Conservation (phyloP, 345 rosid genomes). For the Pugionium cornutum region DNA sequence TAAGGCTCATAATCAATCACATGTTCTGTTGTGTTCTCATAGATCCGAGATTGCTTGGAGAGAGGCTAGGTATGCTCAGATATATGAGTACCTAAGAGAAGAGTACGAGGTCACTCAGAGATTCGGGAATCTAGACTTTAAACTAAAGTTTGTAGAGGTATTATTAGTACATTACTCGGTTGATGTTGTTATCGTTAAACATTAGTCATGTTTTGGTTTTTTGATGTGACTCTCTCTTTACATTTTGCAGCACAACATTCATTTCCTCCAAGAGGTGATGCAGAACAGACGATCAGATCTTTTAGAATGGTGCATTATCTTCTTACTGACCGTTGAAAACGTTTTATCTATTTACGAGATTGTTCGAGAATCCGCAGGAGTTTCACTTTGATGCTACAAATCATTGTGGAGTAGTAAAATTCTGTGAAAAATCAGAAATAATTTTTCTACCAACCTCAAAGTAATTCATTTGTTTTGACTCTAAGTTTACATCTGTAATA, state of each 20-base stretch:
- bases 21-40: slow-evolving; percentile 30
- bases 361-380: slow-evolving; percentile 52
- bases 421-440: neutral
- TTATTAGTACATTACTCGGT: neutral
- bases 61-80: slow-evolving; percentile 89
- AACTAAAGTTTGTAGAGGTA: slow-evolving; percentile 92
- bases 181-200: neutral
- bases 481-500: slow-evolving; percentile 32
- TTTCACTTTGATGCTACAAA: slow-evolving; percentile 34
- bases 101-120: slow-evolving; percentile 93
- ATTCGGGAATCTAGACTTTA: slow-evolving; percentile 81
- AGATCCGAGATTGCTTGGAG: slow-evolving; percentile 99
- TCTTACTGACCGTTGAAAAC: slow-evolving; percentile 73
- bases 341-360: slow-evolving; percentile 70
- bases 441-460: slow-evolving; percentile 1
- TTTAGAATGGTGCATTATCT: slow-evolving; percentile 86
- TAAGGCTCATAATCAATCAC: neutral
- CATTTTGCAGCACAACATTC: slow-evolving; percentile 84
- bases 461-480: slow-evolving; percentile 21
- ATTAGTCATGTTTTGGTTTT: neutral
- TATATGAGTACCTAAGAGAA: slow-evolving; percentile 84
- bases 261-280: slow-evolving; percentile 86
- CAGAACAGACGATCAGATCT: slow-evolving; percentile 82
- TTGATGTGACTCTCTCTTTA: neutral
- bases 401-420: slow-evolving; percentile 14